Conservation (phyloP, 2,329 filamentous ascomycete genomes). For the Huntiella abstrusa region DNA sequence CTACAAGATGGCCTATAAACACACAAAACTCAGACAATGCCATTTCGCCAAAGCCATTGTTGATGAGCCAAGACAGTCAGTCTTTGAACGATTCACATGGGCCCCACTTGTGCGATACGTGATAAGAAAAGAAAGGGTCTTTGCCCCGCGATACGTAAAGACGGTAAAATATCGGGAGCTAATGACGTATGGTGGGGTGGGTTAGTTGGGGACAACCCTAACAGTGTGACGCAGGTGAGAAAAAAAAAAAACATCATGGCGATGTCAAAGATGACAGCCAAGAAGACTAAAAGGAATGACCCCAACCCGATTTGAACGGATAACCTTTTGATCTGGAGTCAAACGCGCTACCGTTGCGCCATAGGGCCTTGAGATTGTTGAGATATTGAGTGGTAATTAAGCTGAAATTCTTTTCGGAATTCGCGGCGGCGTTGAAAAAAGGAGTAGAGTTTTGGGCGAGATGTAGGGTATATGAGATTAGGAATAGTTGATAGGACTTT, state of each 20-base stretch:
- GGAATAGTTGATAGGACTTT: too few species aligned
- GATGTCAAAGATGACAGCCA: background rate
- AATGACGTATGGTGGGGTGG: too few species aligned
- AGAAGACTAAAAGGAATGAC: background rate
- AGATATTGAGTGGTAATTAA: too few species aligned
- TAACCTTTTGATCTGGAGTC: conserved; percentile 10
- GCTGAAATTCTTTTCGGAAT: too few species aligned
- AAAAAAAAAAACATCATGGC: background rate
- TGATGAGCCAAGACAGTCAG: too few species aligned
- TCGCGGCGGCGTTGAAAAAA: too few species aligned
- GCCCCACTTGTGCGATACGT: conserved; percentile 4
- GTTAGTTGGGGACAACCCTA: background rate
- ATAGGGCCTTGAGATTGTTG: conserved; percentile 1
- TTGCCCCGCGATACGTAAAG: background rate
- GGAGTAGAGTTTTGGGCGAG: too few species aligned
- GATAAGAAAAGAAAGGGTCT: conserved; percentile 1
- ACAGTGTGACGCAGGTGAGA: background rate
- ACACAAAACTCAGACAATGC: too few species aligned
- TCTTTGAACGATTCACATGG: too few species aligned
- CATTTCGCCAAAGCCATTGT: too few species aligned
- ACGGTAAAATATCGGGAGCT: background rate
- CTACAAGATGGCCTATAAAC: too few species aligned
- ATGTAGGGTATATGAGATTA: too few species aligned
- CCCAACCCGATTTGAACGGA: background rate
- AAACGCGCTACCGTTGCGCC: conserved; percentile 11